Evolutionary conservation across 805 yeast genomes (phyloP), one percentile per base, ranked within the genome.

Genomic region (Saccharomycopsis oosterbeekiorum): DNA sequence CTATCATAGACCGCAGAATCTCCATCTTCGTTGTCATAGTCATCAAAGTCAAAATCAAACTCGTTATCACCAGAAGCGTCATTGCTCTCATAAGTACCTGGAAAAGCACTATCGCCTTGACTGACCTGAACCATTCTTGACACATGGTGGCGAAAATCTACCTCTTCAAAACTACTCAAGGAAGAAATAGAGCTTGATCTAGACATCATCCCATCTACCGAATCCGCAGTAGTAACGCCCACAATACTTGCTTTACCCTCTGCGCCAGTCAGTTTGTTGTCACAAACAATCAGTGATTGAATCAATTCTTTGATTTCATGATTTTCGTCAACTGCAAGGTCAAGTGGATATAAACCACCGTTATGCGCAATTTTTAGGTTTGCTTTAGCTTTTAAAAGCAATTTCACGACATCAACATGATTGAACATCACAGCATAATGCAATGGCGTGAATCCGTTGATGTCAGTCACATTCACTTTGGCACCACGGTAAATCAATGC

Each of bases 391-490:
- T 79, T 84, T 51, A 85, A 70, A 65, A 89, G 77, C 53, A 85
- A 68, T 54, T 80, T 78, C 64, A 89, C 86, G 47, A 86, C 77
- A 56, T 81, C 85, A 58, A 88, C 76, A 68, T 87, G 80, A 39
- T 97, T 97, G 66, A 79, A 77, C 67, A 92, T 71, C 39, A 90
- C 82, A 0, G 97, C 97, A 69, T 88, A 85, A 71, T 92, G 97
- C 61, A 94, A 76, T 4, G 99, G 96, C 0, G 97, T 86, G 64
- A 82, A 82, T 1, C 96, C 97, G 69, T 85, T 88, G 53, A 80
- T 78, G 71, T 94, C 99, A 67, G 81, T 82, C 56, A 79, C 76
- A 71, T 89, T 92, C 54, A 86, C 78, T 68, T 86, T 81, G 62
- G 90, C 85, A 43, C 85, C 86, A 50, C 74, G 82, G 57, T 79